Evolutionary conservation across 192 early-diverging fungal species (phyloP), one percentile per base, ranked within the genome.

Genomic region (Chytriomyces confervae): DNA sequence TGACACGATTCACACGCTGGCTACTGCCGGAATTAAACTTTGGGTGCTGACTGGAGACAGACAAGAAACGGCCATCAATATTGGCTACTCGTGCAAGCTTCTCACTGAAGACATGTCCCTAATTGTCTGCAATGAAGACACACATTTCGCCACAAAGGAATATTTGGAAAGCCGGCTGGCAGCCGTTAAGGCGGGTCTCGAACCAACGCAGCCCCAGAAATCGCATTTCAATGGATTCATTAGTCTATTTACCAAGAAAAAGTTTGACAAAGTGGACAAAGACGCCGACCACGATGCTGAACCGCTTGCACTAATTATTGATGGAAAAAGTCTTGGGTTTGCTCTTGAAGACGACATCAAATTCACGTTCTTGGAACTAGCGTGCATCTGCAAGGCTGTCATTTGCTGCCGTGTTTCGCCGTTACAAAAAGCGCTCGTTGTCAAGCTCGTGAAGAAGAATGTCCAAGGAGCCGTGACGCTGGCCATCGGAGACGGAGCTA

Each of bases 41-140:
- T 98, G 97, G 96, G 96, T 99, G 7, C 83, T 99, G 78, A 99
- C 97, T 11, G 97, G 97, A 60, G 97, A 99, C 83, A 81, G 95
- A 53, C 96, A 98, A 82, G 97, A 99, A 81, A 99, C 97, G 69
- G 97, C 97, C 23, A 97, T 99, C 86, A 98, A 99, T 81, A 98
- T 99, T 84, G 97, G 96, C 10, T 97, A 96, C 77, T 93, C 92
- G 50, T 97, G 95, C 86, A 97, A 98, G 82, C 86, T 99, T 36
- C 91, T 99, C 66, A 93, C 95, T 62, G 96, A 98, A 77, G 96
- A 97, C 67, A 97, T 97, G 95, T 91, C 92, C 50, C 82, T 99
- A 24, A 94, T 99, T 66, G 88, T 98, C 61, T 94, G 95, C 79
- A 98, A 96, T 80, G 94, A 96, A 79, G 85, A 91, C 29, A 96